phyloP scores from a whole-genome alignment of 768 basidiomycete genomes.

The Strobilomyces confusus region DNA sequence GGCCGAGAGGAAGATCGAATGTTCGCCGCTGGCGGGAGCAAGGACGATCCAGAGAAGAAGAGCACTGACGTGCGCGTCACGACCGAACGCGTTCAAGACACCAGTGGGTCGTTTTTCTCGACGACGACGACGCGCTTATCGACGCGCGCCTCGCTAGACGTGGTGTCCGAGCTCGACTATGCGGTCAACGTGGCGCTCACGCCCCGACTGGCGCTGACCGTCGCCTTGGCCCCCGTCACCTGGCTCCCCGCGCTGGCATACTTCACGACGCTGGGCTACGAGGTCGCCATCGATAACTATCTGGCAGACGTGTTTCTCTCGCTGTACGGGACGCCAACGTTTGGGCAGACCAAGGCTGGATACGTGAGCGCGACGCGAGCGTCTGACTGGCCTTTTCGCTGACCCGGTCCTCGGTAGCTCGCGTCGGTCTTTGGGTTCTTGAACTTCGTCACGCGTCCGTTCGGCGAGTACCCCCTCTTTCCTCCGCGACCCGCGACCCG shows the following conservation, averaged over 20 bases:
- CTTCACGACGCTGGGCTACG: conserved; percentile 1
- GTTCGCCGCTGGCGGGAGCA: conserved; percentile 22
- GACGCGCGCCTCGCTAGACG: too few relatives aligned
- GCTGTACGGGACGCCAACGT: neutral
- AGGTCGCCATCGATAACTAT: conserved; percentile 1
- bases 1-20: too few relatives aligned
- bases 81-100: neutral
- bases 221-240: neutral
- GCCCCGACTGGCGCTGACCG: neutral
- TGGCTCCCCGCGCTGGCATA: conserved; percentile 4
- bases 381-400: too few relatives aligned
- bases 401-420: too few relatives aligned
- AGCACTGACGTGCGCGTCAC: conserved; percentile 17
- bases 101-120: neutral
- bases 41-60: conserved; percentile 26
- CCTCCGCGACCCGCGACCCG: neutral
- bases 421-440: conserved; percentile 1
- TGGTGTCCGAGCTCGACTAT: conserved; percentile 9
- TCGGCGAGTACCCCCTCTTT: neutral
- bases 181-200: conserved; percentile 1
- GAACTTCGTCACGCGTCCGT: conserved; percentile 1
- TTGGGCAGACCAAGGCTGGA: conserved; percentile 2
- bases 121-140: too few relatives aligned
- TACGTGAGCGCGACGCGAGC: neutral
- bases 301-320: neutral